Percentiles rank a stretch among this genome's conserved stretches.
phyloP scores from a whole-genome alignment of 2,329 filamentous ascomycete species.

The Colletotrichum salicis region DNA sequence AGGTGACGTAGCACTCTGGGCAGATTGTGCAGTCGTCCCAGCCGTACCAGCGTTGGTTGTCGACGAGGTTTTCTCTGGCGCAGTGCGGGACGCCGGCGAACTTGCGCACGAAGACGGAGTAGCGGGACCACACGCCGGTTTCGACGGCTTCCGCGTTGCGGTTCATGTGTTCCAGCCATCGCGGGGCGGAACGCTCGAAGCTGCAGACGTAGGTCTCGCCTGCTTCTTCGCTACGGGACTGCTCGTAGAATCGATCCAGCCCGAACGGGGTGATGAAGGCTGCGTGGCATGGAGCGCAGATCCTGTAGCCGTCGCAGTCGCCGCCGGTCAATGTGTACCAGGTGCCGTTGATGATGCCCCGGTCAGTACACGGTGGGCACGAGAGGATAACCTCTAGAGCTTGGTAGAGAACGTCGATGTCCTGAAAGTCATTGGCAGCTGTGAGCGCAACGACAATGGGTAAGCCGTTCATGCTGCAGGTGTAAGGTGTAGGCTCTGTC shows the following conservation, averaged over 20 bases:
- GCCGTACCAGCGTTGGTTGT: conserved; percentile 31
- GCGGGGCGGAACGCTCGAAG: conserved; percentile 41
- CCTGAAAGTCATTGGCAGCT: conserved; percentile 38
- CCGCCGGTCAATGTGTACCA: conserved; percentile 46
- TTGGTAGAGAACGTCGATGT: conserved; percentile 43
- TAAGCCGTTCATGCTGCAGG: conserved; percentile 8
- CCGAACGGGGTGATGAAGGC: conserved; percentile 43
- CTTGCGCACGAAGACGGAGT: conserved; percentile 41
- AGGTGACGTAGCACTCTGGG: conserved; percentile 30
- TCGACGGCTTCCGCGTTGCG: conserved; percentile 45
- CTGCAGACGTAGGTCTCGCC: conserved; percentile 42
- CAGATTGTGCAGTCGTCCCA: conserved; percentile 37
- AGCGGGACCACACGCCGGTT: conserved; percentile 45
- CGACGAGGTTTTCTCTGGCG: not conserved
- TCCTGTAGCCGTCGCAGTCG: conserved; percentile 37
- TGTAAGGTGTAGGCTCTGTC: not conserved
- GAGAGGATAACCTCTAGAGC: conserved; percentile 39
- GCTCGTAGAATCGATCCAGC: conserved; percentile 44
- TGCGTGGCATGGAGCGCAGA: conserved; percentile 48
- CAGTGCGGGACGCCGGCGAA: conserved; percentile 36
- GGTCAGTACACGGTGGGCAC: conserved; percentile 41
- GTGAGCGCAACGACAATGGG: conserved; percentile 41
- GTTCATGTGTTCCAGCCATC: conserved; percentile 41
- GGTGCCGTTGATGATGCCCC: conserved; percentile 44
- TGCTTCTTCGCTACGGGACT: conserved; percentile 21